Base-by-base conservation (phyloP, 164 flowering plant genomes). In the Houttuynia cordata region DNA sequence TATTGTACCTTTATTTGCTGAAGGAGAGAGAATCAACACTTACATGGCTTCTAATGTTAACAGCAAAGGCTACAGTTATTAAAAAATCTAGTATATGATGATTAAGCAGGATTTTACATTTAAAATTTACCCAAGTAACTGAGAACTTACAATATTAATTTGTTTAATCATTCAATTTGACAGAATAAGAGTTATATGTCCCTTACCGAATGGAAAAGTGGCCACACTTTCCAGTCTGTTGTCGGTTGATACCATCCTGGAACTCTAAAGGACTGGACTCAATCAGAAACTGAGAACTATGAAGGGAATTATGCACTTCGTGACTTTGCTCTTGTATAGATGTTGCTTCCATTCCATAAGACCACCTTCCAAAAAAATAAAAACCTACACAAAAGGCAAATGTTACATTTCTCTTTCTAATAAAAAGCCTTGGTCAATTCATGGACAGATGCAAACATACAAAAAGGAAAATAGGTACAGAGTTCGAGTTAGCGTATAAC, bases 151-250 rank as follows among this genome's bases (percentile, higher is more conserved):
- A 14, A 45, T 8, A 7, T 17, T 10, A 12, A 45, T 45, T 12
- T 45, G 14, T 14, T 45, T n/a, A n/a, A 12, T 0, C 10, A 3
- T 17, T 17, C 17, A 45, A 45, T 8, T 17, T 17, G 12, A 3
- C 17, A 12, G 12, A 45, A 10, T 45, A 4, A 10, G 14, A 30
- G 37, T 30, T 30, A 30, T 30, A 2, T 52, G 24, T 54, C 42
- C 53, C 80, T 76, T 67, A 81, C 88, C 88, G 78, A 49, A 83
- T 76, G 0, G 85, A 79, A 55, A 83, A 83, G 61, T 83, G 85
- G 23, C 70, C 66, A 62, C 85, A 83, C 22, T 60, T 71, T 42
- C 49, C 68, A 12, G 41, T 51, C 51, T 70, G 67, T 42, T 20
- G 59, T 61, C 57, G 67, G 47, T 69, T 75, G 63, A 39, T 50